phyloP scores from a whole-genome alignment of 2,329 filamentous ascomycete species.

The Pyrenochaeta sp. region DNA sequence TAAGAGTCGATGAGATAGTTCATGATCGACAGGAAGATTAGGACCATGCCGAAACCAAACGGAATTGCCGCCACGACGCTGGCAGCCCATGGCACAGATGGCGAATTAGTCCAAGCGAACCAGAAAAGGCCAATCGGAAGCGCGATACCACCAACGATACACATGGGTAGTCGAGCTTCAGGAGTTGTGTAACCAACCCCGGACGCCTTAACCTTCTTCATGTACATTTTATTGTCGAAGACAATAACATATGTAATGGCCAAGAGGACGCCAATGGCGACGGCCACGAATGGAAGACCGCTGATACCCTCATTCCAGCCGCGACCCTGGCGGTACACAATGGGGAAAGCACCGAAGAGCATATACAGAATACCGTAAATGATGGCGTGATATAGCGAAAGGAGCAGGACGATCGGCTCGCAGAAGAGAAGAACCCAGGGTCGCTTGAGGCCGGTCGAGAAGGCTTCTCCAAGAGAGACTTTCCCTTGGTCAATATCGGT shows the following conservation, averaged over 20 bases:
- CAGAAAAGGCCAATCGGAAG: constrained; percentile 62
- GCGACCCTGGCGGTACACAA: constrained; percentile 66
- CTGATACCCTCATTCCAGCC: constrained; percentile 48
- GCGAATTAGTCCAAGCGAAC: constrained; percentile 56
- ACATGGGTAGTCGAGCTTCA: constrained; percentile 69
- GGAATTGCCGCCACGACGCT: constrained; percentile 60
- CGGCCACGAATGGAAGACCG: constrained; percentile 67
- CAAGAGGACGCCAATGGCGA: constrained; percentile 70
- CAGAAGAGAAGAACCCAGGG: constrained; percentile 74
- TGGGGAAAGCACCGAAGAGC: constrained; percentile 58
- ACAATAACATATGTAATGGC: constrained; percentile 61
- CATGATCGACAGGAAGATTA: constrained; percentile 67
- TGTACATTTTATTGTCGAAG: constrained; percentile 47
- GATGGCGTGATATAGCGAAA: constrained; percentile 68
- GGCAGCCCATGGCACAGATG: constrained; percentile 64
- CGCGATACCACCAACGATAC: constrained; percentile 67
- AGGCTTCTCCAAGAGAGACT: constrained; percentile 56
- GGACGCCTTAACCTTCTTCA: constrained; percentile 52
- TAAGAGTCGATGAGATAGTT: constrained; percentile 58
- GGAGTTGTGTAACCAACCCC: constrained; percentile 66
- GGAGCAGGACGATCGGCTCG: constrained; percentile 72
- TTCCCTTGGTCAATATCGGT: constrained; percentile 53
- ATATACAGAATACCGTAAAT: constrained; percentile 60
- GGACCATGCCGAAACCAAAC: constrained; percentile 67
- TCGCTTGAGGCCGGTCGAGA: constrained; percentile 66